Evolutionary conservation across 306 rosid species (phyloP).

Genomic region (Sphenostylis stenocarpa): DNA sequence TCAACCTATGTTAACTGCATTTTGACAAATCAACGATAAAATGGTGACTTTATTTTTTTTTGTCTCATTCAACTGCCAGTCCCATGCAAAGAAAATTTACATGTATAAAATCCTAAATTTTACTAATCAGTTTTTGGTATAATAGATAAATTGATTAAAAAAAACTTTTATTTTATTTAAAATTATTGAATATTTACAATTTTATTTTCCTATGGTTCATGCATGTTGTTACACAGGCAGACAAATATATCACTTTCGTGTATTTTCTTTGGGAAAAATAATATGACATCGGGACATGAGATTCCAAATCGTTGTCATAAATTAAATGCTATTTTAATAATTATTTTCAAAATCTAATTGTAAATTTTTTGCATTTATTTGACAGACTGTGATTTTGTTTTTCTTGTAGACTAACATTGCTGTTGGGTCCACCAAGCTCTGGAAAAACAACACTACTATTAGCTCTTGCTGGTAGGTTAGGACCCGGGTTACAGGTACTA

Average conservation of each 20-base stretch:
- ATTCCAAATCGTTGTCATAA: neutral
- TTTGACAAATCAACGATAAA: neutral
- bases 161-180: too few relatives aligned
- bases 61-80: neutral
- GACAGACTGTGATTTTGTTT: constrained; percentile 8
- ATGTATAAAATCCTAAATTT: constrained; percentile 5
- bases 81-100: neutral
- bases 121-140: neutral
- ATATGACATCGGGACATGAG: neutral
- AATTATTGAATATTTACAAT: neutral
- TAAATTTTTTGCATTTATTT: neutral
- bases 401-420: constrained; percentile 70
- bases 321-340: neutral
- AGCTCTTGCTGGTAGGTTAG: constrained; percentile 97
- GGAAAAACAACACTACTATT: constrained; percentile 87
- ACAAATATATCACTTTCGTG: neutral
- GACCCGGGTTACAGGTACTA: constrained; percentile 81
- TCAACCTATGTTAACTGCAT: neutral
- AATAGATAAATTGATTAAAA: neutral
- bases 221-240: neutral
- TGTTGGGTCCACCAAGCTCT: constrained; percentile 98
- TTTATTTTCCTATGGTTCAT: neutral
- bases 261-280: neutral
- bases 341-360: neutral
- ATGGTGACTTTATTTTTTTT: neutral